Percentiles rank a stretch among this genome's conserved stretches.
These are phyloP conservation scores for Blakeslea trispora DNA, from an alignment of 371 early-diverging fungal species.

Conservation along the genomic window DNA sequence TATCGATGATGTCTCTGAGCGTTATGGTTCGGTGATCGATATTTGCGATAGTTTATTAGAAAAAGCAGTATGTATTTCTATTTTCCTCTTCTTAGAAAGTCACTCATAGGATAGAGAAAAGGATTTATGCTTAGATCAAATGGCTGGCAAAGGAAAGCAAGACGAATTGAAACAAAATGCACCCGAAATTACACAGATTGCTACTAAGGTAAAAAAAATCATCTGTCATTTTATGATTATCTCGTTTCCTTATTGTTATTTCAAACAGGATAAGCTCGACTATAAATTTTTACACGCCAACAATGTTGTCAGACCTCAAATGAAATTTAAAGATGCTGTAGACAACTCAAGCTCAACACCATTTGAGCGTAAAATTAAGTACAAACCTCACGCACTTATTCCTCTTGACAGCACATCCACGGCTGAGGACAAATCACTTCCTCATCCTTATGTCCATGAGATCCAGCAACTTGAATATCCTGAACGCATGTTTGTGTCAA, in stretches of 20 bases:
- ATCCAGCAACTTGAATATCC: slow-evolving; percentile 82
- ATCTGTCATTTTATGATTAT: background rate
- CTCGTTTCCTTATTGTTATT: background rate
- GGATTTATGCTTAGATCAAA: slow-evolving; percentile 59
- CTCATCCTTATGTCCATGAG: slow-evolving; percentile 94
- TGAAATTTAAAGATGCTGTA: slow-evolving; percentile 80
- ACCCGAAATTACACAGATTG: slow-evolving; percentile 58
- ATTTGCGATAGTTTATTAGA: slow-evolving; percentile 85
- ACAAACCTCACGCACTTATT: slow-evolving; percentile 81
- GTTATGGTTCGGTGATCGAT: slow-evolving; percentile 70
- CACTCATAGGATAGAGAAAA: too few species aligned
- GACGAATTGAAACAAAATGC: slow-evolving; percentile 46
- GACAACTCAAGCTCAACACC: slow-evolving; percentile 81
- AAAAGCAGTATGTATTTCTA: slow-evolving; percentile 62
- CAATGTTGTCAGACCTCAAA: slow-evolving; percentile 84
- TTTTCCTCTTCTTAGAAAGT: too few species aligned
- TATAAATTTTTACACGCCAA: slow-evolving; percentile 71
- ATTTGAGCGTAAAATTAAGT: slow-evolving; percentile 75
- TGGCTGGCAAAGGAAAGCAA: slow-evolving; percentile 46
- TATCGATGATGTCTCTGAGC: slow-evolving; percentile 70
- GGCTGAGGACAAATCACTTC: slow-evolving; percentile 32
- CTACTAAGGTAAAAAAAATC: slow-evolving; percentile 35
- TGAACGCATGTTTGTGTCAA: slow-evolving; percentile 59
- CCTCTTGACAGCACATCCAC: slow-evolving; percentile 60
- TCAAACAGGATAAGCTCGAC: slow-evolving; percentile 48